Conservation (phyloP, 2,329 filamentous ascomycete genomes). For the Cladosporium austrohemisphaericum region DNA sequence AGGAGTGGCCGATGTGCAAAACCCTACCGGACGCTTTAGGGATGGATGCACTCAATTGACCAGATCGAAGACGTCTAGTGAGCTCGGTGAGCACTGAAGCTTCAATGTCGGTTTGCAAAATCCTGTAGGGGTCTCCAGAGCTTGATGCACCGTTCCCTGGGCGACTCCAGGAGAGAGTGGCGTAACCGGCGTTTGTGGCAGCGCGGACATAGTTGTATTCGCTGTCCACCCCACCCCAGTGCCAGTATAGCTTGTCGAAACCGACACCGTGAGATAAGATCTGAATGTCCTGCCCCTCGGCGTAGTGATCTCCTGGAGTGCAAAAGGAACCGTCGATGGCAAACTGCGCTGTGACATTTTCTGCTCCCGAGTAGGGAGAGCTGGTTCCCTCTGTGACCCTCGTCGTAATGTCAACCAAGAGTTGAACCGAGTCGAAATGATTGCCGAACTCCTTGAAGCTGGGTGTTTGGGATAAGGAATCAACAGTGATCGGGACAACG, state of each 20-base stretch:
- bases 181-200: conserved; percentile 18
- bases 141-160: conserved; percentile 20
- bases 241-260: conserved; percentile 23
- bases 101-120: conserved; percentile 19
- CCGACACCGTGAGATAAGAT: conserved; percentile 23
- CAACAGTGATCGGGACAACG: conserved; percentile 13
- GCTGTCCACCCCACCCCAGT: conserved; percentile 18
- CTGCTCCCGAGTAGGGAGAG: conserved; percentile 13
- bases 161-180: conserved; percentile 22
- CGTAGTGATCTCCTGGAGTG: neutral
- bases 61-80: conserved; percentile 18
- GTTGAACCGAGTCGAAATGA: conserved; percentile 19
- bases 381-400: conserved; percentile 8
- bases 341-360: conserved; percentile 16
- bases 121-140: conserved; percentile 18
- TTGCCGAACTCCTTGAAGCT: conserved; percentile 18
- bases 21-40: conserved; percentile 17
- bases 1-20: conserved; percentile 23
- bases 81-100: conserved; percentile 17
- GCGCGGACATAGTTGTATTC: conserved; percentile 21
- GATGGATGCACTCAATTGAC: conserved; percentile 13
- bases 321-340: conserved; percentile 21
- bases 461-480: conserved; percentile 13
- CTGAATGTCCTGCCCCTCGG: conserved; percentile 14
- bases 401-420: conserved; percentile 13